Base-by-base conservation (phyloP, 768 basidiomycete species). In the Filobasidium wieringae region DNA sequence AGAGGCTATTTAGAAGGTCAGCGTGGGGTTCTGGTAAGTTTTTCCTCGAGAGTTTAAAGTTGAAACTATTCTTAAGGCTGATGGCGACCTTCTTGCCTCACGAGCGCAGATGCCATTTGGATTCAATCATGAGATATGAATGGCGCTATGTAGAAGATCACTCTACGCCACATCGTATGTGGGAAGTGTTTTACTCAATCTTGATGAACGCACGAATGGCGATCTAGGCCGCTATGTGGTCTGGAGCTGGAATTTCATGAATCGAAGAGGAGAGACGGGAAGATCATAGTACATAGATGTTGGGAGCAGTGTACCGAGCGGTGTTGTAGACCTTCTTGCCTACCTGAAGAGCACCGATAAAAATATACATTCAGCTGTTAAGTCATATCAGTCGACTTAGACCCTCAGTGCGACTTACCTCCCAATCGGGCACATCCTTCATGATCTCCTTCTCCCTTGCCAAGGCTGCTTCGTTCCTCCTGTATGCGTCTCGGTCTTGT, bases 341-440 rank as follows among this genome's bases (percentile, higher is more conserved):
- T 62, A 79, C 78, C 91, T 95, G 77, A 29, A 12, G n/a, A n/a
- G n/a, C 24, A 50, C 15, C 36, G 17, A n/a, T 9, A 51, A 9
- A 31, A 51, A 24, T 34, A 6, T n/a, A 31, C 43, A 24, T 24
- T 4, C 2, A 47, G 9, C 9, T 37, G 11, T 37, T 37, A n/a
- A 9, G 9, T 37, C n/a, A 9, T 9, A 37, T 37, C 33, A 4
- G 22, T 33, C 9, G n/a, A 24, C 37, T 30, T 41, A 17, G 34
- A 17, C 53, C 29, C 12, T 45, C 43, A 2, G 19, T 30, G 8
- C 9, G 4, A 79, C 89, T 72, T 75, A 95, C 91, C 87, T 88
- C 83, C 92, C 92, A 96, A 36, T 82, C 88, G 57, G 80, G 79
- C 51, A 96, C 90, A 66, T 89, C 86, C 75, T 86, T 88, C 93